Base-by-base conservation (phyloP, 2,329 filamentous ascomycete genomes). In the Didymella segeticola region DNA sequence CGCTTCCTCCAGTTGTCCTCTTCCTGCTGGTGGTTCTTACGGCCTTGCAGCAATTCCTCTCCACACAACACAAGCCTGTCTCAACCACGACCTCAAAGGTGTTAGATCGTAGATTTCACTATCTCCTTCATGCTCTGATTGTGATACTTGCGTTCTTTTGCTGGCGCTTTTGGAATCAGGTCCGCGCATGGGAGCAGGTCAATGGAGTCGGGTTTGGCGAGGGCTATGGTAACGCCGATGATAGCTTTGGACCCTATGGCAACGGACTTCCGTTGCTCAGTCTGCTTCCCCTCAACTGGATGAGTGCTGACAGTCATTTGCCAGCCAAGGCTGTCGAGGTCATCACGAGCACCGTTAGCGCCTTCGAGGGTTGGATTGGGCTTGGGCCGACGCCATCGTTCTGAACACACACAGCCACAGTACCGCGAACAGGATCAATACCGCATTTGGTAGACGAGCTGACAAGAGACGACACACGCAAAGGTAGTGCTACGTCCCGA, bases 191-290 rank as follows among this genome's bases (percentile, higher is more conserved):
- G 50, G 43, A 53, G 12, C 15, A 25, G 5, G 50, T 33, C 5
- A 53, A 53, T 15, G 50, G 50, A 4, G 31, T 43, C 12, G 43
- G 50, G 14, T 43, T 43, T 10, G 38, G 31, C 7, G 50, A 53
- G 15, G 50, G 50, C 1, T 38, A 30, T 19, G 36, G 49, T 20
- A 14, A 22, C 17, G 25, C 25, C 5, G 11, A 33, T 11, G 37
- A 41, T 8, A 11, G 14, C 29, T 34, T 26, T n/a, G 36, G 29
- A 15, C 22, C 39, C 1, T 51, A 43, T 17, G 47, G 47, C 8
- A 22, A 43, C 7, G 39, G 31, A 20, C 23, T 17, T 7, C 5
- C 14, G 14, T 11, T 34, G 12, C 20, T 41, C 2, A 23, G 46
- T 15, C 26, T 19, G 22, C 22, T 48, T 4, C 37, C 37, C 10